phyloP scores from a whole-genome alignment of 1,139 yeast genomes.

The Kodamaea ohmeri region DNA sequence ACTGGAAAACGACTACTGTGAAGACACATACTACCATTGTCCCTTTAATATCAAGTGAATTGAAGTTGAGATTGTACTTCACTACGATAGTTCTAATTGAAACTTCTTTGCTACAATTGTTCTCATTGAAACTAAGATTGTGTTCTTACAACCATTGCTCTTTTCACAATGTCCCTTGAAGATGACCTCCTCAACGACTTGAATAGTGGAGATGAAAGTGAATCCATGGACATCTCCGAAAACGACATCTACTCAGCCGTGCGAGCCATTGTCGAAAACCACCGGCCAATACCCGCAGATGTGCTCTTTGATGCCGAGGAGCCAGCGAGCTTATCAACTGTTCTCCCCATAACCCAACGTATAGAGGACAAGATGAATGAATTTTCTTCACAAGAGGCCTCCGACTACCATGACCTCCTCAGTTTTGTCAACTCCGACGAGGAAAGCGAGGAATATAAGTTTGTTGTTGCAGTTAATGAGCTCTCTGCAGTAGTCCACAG shows the following conservation, averaged over 20 bases:
- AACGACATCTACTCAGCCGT: slow-evolving; percentile 9
- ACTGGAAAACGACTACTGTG: no score
- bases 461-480: slow-evolving; percentile 56
- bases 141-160: no score
- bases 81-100: neutral
- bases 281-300: slow-evolving; percentile 6
- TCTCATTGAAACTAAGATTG: no score
- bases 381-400: slow-evolving; percentile 24
- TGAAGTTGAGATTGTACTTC: neutral
- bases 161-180: slow-evolving; percentile 8
- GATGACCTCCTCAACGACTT: slow-evolving; percentile 11
- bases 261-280: slow-evolving; percentile 7
- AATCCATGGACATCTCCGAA: slow-evolving; percentile 3
- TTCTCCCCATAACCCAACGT: slow-evolving; percentile 27
- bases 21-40: no score
- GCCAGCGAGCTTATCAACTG: slow-evolving; percentile 21
- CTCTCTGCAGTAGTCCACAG: slow-evolving; percentile 52
- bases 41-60: no score
- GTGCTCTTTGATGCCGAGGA: slow-evolving; percentile 13
- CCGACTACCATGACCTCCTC: slow-evolving; percentile 37
- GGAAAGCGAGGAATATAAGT: slow-evolving; percentile 41
- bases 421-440: slow-evolving; percentile 32
- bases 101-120: neutral
- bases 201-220: slow-evolving; percentile 8
- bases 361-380: slow-evolving; percentile 23